phyloP scores from a whole-genome alignment of 345 rosid species.

The Litchi chinensis region DNA sequence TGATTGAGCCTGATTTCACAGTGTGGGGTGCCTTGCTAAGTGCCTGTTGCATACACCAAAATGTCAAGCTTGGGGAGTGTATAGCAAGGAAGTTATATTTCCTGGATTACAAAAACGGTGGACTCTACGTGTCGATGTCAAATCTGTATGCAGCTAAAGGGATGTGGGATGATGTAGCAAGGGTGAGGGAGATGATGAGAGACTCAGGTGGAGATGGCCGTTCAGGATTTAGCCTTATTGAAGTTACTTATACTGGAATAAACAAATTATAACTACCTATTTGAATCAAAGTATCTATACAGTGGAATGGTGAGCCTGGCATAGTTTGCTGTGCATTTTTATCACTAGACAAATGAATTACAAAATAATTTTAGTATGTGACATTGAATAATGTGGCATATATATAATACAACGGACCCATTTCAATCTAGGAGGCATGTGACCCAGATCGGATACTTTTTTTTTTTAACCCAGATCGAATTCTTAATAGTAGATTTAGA shows the following conservation, averaged over 20 bases:
- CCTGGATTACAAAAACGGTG: constrained; percentile 66
- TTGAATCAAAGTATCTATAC: too few relatives aligned
- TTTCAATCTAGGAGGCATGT: not conserved
- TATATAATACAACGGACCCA: not conserved
- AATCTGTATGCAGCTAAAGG: constrained; percentile 73
- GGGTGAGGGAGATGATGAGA: constrained; percentile 76
- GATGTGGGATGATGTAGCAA: constrained; percentile 76
- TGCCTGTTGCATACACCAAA: constrained; percentile 65
- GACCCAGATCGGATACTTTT: too few relatives aligned
- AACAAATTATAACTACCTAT: not conserved
- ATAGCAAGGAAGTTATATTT: constrained; percentile 71
- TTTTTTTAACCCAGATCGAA: too few relatives aligned
- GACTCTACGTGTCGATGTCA: constrained; percentile 82
- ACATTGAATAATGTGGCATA: not conserved
- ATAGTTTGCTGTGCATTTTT: not conserved
- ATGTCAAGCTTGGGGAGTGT: constrained; percentile 72
- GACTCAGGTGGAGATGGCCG: constrained; percentile 73
- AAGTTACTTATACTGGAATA: constrained; percentile 20
- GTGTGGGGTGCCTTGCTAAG: constrained; percentile 83
- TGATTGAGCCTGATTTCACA: constrained; percentile 64
- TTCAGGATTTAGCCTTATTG: constrained; percentile 64
- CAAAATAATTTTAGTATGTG: not conserved
- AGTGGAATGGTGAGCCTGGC: not conserved
- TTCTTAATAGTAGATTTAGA: not conserved
- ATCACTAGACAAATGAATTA: not conserved